These are phyloP conservation scores for Phytophthora pseudosyringae DNA, from an alignment of 352 stramenopile genomes.

Conservation along the genomic window DNA sequence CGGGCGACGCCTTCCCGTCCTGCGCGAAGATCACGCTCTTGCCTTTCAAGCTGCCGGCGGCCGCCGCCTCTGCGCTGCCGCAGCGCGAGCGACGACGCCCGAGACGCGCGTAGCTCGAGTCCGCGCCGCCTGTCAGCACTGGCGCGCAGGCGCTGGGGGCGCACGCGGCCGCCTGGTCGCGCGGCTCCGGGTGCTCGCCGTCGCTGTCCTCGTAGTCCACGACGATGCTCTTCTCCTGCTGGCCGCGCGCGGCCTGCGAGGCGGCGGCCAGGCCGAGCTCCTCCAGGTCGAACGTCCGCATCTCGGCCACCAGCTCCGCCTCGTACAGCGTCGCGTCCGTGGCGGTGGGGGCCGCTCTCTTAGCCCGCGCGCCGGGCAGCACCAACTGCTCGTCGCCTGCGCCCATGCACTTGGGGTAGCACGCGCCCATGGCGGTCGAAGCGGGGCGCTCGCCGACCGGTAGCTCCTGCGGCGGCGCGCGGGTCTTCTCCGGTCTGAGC, in stretches of 20 bases:
- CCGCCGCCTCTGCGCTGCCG: slow-evolving; percentile 18
- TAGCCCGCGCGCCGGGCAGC: slow-evolving; percentile 1
- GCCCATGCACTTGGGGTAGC: slow-evolving; percentile 59
- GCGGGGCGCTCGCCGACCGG: neutral
- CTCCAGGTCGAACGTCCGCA: slow-evolving; percentile 56
- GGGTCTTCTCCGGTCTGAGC: slow-evolving; percentile 5
- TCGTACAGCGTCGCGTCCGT: slow-evolving; percentile 16
- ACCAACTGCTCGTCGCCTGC: slow-evolving; percentile 18
- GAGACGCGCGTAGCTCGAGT: slow-evolving; percentile 9
- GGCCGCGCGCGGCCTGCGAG: neutral
- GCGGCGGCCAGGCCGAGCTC: slow-evolving; percentile 41
- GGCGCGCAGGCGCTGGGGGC: slow-evolving; percentile 51
- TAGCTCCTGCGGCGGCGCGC: slow-evolving; percentile 1
- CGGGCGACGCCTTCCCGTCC: slow-evolving; percentile 17
- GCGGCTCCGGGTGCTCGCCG: slow-evolving; percentile 18
- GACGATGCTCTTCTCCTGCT: slow-evolving; percentile 48
- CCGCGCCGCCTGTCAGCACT: slow-evolving; percentile 24
- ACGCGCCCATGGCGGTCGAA: slow-evolving; percentile 39
- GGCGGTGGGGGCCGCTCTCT: neutral
- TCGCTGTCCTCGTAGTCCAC: slow-evolving; percentile 63
- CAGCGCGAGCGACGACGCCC: slow-evolving; percentile 40
- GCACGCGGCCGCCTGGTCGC: slow-evolving; percentile 37
- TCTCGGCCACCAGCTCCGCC: slow-evolving; percentile 9
- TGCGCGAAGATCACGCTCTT: slow-evolving; percentile 47
- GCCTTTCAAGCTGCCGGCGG: slow-evolving; percentile 21